These are phyloP conservation scores for Fusarium fujikuroi DNA, from an alignment of 2,329 filamentous ascomycete genomes.

Conservation along the genomic window DNA sequence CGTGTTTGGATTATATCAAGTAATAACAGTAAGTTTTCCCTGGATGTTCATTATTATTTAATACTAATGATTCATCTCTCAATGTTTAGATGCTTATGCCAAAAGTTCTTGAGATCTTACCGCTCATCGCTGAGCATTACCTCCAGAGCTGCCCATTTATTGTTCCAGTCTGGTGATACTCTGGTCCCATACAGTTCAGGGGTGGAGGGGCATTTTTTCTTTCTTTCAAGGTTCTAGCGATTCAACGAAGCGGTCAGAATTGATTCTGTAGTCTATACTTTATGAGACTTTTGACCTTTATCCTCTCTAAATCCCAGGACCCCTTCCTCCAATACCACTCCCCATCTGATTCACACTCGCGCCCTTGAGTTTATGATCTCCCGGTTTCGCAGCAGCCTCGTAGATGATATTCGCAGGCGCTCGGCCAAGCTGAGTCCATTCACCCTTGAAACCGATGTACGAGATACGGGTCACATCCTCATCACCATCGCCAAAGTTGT, in stretches of 20 bases:
- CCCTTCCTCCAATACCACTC: constrained; percentile 60
- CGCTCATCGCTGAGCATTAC: no score
- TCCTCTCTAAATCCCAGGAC: constrained; percentile 47
- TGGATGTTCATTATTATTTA: no score
- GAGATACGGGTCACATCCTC: constrained; percentile 82
- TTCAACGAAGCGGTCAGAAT: not conserved
- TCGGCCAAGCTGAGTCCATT: constrained; percentile 84
- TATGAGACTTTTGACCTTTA: not conserved
- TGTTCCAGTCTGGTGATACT: no score
- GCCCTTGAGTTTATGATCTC: constrained; percentile 79
- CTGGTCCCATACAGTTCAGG: no score
- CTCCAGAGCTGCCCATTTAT: no score
- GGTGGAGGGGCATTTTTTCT: no score
- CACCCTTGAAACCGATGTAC: constrained; percentile 93
- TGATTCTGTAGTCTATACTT: not conserved
- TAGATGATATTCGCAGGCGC: constrained; percentile 85
- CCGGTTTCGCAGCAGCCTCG: constrained; percentile 92
- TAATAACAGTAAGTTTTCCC: no score
- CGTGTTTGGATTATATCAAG: no score
- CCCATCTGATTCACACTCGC: constrained; percentile 65
- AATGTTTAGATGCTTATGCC: no score
- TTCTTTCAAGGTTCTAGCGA: no score
- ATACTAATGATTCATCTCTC: no score
- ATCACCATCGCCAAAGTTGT: constrained; percentile 86
- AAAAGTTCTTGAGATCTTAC: no score